A percentile compares a stretch with the other conserved stretches of the same genome.
Conservation (phyloP, 495 filamentous ascomycete genomes). For the Aspergillus saccharolyticus region DNA sequence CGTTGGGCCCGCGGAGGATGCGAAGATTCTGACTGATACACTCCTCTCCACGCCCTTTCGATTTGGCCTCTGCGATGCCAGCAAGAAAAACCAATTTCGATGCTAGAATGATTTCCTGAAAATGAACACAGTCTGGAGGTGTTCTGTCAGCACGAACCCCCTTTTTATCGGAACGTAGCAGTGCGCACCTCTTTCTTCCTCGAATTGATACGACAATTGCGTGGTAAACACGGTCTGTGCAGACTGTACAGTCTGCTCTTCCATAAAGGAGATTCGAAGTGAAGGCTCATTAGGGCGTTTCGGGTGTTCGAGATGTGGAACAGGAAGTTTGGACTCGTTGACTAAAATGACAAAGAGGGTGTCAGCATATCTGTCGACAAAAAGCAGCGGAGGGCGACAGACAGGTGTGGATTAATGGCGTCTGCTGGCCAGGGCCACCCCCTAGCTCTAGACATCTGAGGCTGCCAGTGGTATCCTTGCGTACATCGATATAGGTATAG, state of each 20-base stretch:
- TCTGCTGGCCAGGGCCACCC: conserved; percentile 37
- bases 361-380: background rate
- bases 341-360: conserved; percentile 20
- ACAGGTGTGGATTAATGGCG: conserved; percentile 41
- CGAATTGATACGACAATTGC: conserved; percentile 43
- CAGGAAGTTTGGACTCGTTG: conserved; percentile 35
- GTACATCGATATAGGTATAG: conserved; percentile 40
- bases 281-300: conserved; percentile 31
- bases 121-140: conserved; percentile 34
- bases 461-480: conserved; percentile 36
- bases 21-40: conserved; percentile 48
- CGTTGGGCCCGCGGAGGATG: conserved; percentile 35
- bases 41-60: conserved; percentile 45
- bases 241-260: conserved; percentile 43
- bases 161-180: background rate
- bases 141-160: background rate
- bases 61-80: conserved; percentile 43
- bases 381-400: conserved; percentile 10
- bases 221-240: conserved; percentile 39
- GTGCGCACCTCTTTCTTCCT: conserved; percentile 39
- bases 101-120: conserved; percentile 42
- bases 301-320: conserved; percentile 45
- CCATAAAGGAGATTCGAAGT: conserved; percentile 40
- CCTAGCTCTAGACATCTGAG: conserved; percentile 39
- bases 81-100: conserved; percentile 40